phyloP scores from a whole-genome alignment of 129 eudicot species.

The Escallonia rubra region DNA sequence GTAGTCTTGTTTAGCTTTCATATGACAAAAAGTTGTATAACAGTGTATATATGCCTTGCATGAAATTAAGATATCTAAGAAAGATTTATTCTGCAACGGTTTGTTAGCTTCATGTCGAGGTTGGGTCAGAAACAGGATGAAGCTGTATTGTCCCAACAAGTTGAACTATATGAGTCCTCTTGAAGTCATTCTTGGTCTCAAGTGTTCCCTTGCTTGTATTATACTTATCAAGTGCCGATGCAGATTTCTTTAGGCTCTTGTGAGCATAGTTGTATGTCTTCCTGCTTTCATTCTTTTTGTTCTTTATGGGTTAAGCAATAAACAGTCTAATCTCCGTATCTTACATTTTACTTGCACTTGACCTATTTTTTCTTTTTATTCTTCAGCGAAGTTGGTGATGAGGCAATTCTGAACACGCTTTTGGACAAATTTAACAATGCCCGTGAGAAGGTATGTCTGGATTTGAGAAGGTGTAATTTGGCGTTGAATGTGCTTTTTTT shows the following conservation, averaged over 20 bases:
- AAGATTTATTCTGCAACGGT: background rate
- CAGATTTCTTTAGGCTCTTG: background rate
- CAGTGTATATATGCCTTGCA: too few relatives aligned
- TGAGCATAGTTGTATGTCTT: background rate
- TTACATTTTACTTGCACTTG: background rate
- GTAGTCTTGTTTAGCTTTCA: too few relatives aligned
- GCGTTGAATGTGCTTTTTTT: conserved; percentile 5
- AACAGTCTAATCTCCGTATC: background rate
- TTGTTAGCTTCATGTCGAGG: background rate
- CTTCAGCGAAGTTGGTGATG: conserved; percentile 85
- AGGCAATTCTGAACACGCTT: conserved; percentile 62
- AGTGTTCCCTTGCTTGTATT: background rate
- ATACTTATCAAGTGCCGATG: background rate
- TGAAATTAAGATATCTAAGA: background rate
- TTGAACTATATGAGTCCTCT: background rate
- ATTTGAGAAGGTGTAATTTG: conserved; percentile 3
- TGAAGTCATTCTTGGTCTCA: background rate
- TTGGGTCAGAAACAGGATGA: background rate
- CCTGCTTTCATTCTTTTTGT: background rate
- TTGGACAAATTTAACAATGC: conserved; percentile 67
- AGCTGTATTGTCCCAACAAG: background rate
- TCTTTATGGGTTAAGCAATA: background rate
- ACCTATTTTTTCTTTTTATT: conserved; percentile 1
- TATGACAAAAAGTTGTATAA: too few relatives aligned
- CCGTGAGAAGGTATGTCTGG: conserved; percentile 58